Evolutionary conservation across 176 grass and related monocot genomes (phyloP).

Genomic region (Lolium perenne): DNA sequence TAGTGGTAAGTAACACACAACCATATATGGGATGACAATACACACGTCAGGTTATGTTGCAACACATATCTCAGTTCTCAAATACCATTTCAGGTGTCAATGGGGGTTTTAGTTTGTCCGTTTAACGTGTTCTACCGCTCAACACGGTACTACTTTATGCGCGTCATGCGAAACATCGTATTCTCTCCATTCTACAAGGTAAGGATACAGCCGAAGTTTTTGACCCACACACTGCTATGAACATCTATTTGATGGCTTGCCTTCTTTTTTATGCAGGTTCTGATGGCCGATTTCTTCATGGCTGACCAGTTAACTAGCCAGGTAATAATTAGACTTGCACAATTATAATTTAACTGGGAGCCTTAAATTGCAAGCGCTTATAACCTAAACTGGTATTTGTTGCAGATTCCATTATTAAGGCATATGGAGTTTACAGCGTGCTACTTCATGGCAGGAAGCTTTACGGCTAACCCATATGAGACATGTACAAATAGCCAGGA

Average conservation of each 20-base stretch:
- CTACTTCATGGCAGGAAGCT: constrained; percentile 80
- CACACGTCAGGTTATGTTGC: too few relatives aligned
- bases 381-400: neutral
- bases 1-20: constrained; percentile 42
- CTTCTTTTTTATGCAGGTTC: constrained; percentile 54
- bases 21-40: too few relatives aligned
- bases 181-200: constrained; percentile 93
- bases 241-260: neutral
- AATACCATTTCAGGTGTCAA: constrained; percentile 61
- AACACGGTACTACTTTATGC: constrained; percentile 82
- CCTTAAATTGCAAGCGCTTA: neutral
- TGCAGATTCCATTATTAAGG: constrained; percentile 79
- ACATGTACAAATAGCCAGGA: too few relatives aligned
- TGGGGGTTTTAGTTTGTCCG: constrained; percentile 63
- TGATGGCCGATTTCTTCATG: constrained; percentile 98
- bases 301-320: constrained; percentile 98
- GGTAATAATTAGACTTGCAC: constrained; percentile 40
- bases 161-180: constrained; percentile 77
- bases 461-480: too few relatives aligned
- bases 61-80: neutral
- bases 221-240: neutral
- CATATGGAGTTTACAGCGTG: constrained; percentile 85
- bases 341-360: neutral
- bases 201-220: neutral
- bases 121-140: constrained; percentile 68